Evolutionary conservation across 1,284 basidiomycete species (phyloP).

Genomic region (Athelia sp.): DNA sequence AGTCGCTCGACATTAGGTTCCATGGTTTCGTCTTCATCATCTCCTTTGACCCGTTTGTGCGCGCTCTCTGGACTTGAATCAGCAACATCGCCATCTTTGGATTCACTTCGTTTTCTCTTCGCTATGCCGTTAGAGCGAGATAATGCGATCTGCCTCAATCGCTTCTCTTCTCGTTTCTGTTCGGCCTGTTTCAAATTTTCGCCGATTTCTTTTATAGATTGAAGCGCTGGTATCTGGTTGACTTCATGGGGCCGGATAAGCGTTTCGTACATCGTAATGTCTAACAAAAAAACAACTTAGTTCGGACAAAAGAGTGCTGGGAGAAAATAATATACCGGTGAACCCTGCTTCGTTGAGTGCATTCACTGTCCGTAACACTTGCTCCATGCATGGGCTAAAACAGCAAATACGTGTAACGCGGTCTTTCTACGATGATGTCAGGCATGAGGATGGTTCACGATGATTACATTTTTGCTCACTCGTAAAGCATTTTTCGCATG

Average conservation of each 20-base stretch:
- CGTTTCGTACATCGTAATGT: conserved; percentile 91
- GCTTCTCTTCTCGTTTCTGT: conserved; percentile 71
- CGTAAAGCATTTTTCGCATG: conserved; percentile 79
- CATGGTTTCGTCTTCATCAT: conserved; percentile 17
- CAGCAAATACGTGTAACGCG: conserved; percentile 87
- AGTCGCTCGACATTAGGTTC: background rate
- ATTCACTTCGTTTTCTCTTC: conserved; percentile 31
- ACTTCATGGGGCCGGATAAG: conserved; percentile 84
- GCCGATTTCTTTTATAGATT: conserved; percentile 51
- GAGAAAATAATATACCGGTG: conserved; percentile 72
- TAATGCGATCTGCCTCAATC: conserved; percentile 74
- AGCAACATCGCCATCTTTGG: conserved; percentile 15
- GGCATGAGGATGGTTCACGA: conserved; percentile 4
- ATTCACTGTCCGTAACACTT: conserved; percentile 89
- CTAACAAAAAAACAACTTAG: conserved; percentile 31
- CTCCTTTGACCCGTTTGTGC: conserved; percentile 32
- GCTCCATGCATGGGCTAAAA: conserved; percentile 98
- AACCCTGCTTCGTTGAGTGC: conserved; percentile 88
- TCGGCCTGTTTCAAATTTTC: conserved; percentile 71
- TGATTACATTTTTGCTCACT: conserved; percentile 38
- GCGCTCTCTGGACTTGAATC: conserved; percentile 17
- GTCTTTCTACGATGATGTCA: conserved; percentile 58
- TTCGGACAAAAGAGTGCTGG: no score
- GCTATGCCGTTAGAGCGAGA: conserved; percentile 27
- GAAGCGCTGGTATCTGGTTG: conserved; percentile 44